These are phyloP conservation scores for Moringa oleifera DNA, from an alignment of 345 rosid genomes.

Conservation along the genomic window DNA sequence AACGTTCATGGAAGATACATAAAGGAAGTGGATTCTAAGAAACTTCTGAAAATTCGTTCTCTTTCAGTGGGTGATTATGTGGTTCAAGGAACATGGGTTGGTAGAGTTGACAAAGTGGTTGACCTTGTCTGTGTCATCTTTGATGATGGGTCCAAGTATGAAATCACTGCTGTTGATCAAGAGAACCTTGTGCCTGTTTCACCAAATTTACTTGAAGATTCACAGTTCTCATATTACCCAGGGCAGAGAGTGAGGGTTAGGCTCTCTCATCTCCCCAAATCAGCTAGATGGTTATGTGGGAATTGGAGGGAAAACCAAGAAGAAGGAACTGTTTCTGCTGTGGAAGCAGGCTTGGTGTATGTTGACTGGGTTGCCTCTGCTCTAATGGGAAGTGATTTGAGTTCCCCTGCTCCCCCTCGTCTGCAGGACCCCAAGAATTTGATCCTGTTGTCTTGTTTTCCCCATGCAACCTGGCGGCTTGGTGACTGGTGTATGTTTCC, in stretches of 20 bases:
- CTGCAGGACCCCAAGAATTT: slow-evolving; percentile 52
- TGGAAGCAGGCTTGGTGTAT: slow-evolving; percentile 57
- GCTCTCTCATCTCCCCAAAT: slow-evolving; percentile 40
- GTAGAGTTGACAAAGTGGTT: slow-evolving; percentile 57
- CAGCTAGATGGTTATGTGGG: slow-evolving; percentile 76
- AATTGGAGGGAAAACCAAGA: slow-evolving; percentile 54
- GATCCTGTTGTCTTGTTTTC: slow-evolving; percentile 54
- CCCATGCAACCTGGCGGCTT: slow-evolving; percentile 86
- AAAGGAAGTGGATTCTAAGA: slow-evolving; percentile 54
- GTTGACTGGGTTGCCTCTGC: slow-evolving; percentile 84
- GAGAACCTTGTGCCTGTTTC: slow-evolving; percentile 56
- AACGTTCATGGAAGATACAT: slow-evolving; percentile 44
- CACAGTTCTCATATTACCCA: slow-evolving; percentile 57
- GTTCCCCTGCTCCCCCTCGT: slow-evolving; percentile 40
- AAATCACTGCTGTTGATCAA: slow-evolving; percentile 50
- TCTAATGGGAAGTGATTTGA: slow-evolving; percentile 26
- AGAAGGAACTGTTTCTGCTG: slow-evolving; percentile 64
- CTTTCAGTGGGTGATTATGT: slow-evolving; percentile 76
- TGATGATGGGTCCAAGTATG: slow-evolving; percentile 69
- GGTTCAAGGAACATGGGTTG: slow-evolving; percentile 73
- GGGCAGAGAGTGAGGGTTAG: slow-evolving; percentile 79
- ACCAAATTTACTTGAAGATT: slow-evolving; percentile 62
- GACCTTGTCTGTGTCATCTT: slow-evolving; percentile 57
- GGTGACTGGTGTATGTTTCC: slow-evolving; percentile 90
- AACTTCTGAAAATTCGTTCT: slow-evolving; percentile 50